Conservation (phyloP, 2,329 filamentous ascomycete genomes). For the Paecilomyces sp. region DNA sequence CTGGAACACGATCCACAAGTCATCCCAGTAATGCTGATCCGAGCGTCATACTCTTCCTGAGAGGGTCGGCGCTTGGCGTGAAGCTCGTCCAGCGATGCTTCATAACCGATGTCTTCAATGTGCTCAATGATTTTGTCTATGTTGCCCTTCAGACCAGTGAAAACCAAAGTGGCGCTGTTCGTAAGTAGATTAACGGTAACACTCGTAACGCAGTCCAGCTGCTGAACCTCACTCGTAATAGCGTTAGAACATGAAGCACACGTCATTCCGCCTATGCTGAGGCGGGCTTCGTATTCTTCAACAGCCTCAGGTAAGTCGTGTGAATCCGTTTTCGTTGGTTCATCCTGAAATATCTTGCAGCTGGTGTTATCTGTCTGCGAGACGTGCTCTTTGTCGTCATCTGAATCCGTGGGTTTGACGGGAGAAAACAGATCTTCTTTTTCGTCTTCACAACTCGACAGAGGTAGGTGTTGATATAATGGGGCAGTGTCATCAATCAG, state of each 20-base stretch:
- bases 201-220: constrained; percentile 48
- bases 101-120: constrained; percentile 13
- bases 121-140: constrained; percentile 36
- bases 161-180: constrained; percentile 56
- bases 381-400: not conserved
- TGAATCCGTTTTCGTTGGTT: not conserved
- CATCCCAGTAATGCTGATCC: constrained; percentile 59
- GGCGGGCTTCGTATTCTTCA: constrained; percentile 14
- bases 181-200: constrained; percentile 55
- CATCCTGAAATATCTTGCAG: not conserved
- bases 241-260: constrained; percentile 59
- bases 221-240: constrained; percentile 50
- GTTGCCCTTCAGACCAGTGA: constrained; percentile 36
- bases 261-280: constrained; percentile 60
- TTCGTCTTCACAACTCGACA: not conserved
- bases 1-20: constrained; percentile 64
- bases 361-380: not conserved
- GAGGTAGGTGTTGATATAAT: not conserved
- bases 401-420: not conserved
- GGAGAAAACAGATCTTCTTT: not conserved
- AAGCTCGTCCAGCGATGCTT: constrained; percentile 8
- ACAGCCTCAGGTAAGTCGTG: not conserved
- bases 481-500: not conserved
- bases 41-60: constrained; percentile 15
- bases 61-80: not conserved